phyloP scores from a whole-genome alignment of 345 rosid species.

The Conringia planisiliqua region DNA sequence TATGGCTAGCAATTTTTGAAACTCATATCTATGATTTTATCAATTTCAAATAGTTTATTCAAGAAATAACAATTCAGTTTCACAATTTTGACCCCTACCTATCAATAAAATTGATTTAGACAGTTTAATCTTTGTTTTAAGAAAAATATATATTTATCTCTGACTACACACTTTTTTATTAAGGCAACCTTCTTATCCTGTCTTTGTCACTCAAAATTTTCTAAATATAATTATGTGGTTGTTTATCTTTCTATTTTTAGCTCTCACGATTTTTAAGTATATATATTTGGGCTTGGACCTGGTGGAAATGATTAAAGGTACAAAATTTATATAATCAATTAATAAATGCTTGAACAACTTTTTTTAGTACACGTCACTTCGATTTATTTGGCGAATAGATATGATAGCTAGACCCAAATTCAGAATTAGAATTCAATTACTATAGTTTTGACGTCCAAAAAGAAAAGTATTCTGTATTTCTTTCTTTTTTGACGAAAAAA shows the following conservation, averaged over 20 bases:
- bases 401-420: not conserved
- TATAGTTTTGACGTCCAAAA: too few relatives aligned
- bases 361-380: not conserved
- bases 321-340: not conserved
- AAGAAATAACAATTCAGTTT: not conserved
- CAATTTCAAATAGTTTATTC: not conserved
- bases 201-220: not conserved
- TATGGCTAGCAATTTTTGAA: not conserved
- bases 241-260: slow-evolving; percentile 14
- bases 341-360: not conserved
- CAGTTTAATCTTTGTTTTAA: not conserved
- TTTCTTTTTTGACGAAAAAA: too few relatives aligned
- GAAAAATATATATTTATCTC: not conserved
- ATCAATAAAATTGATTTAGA: not conserved
- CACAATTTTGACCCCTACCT: not conserved
- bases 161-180: not conserved
- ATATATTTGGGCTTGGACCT: not conserved
- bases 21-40: not conserved
- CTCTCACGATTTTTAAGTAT: not conserved
- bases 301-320: slow-evolving; percentile 3
- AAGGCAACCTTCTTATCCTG: not conserved
- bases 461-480: too few relatives aligned
- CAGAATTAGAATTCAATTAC: not conserved
- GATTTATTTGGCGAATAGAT: not conserved
- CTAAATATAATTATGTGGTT: not conserved